Base-by-base conservation (phyloP, 1,284 basidiomycete genomes). In the Xerocomus amazonicus region DNA sequence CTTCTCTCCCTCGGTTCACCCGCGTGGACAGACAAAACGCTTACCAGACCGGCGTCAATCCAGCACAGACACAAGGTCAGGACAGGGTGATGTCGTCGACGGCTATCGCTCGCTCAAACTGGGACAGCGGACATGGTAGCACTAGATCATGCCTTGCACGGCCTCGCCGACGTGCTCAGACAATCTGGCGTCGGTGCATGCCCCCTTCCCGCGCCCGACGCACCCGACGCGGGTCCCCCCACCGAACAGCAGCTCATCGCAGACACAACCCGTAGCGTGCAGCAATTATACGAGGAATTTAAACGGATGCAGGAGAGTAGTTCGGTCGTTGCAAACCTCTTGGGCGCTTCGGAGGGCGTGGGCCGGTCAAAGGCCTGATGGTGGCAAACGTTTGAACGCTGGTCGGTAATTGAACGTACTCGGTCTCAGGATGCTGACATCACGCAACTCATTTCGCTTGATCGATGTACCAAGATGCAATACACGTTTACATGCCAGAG, bases 121-220 rank as follows among this genome's bases (percentile, higher is more conserved):
- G 4, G 39, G 8, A 13, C 45, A 77, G 76, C 64, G 41, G 71
- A 72, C 48, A 51, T 77, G 47, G 52, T 44, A 0, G 57, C 63
- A 2, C 63, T 78, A 28, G 67, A 69, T 43, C 68, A 71, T 51
- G 62, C 65, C 9, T 44, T 76, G 13, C 62, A 62, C 17, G 36
- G 56, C 0, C 68, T 78, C 34, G 61, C 63, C 17, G 74, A 74
- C 7, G 36, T 71, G 19, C 60, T 77, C 16, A 57, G 67, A 13
- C 70, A 69, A 49, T 70, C 74, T 0, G 75, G 77, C 17, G 65
- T 78, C 12, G 75, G 75, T 1, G 73, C 74, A 19, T 68, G 74
- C 34, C 74, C 76, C 14, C 55, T 76, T 14, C 66, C 39, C 12
- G 50, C 41, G 6, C 32, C 35, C 12, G 36, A 62, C 12, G 8